Base-by-base conservation (phyloP, 352 stramenopile species). In the Phytophthora brassicae region DNA sequence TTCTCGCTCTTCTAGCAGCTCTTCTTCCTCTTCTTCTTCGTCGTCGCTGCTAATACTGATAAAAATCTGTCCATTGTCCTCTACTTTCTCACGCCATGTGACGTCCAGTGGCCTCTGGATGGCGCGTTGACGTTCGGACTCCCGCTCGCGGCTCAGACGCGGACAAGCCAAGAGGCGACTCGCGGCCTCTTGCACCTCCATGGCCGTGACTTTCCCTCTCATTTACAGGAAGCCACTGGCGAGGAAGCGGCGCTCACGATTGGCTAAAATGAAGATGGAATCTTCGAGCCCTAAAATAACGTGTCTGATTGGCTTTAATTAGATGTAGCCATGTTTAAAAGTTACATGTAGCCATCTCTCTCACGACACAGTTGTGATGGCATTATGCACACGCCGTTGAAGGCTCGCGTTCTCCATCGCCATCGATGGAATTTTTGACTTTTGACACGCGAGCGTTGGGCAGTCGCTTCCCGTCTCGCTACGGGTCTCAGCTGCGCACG, bases 61-160 rank as follows among this genome's bases (percentile, higher is more conserved):
- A 57, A 80, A 81, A 11, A 86, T 68, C 33, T 77, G 78, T 8
- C 80, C 80, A 67, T 82, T 73, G 36, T 52, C 67, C 50, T 66
- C 56, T 42, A 72, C 83, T 55, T 62, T 75, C 66, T 84, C 75
- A 68, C 71, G 70, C 88, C 89, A 91, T 54, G 50, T 87, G 53
- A 94, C 84, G 33, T 79, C 56, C 33, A 98, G 71, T 60, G 90
- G 76, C 36, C 83, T 65, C 60, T 97, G 79, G 43, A 96, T 74
- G 17, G 77, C 87, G 50, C 76, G 92, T 59, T 90, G 83, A 49
- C 90, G 85, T 69, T 96, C 86, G 63, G 63, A 55, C 31, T 79
- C 67, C 50, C 73, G 62, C 56, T 68, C 68, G 45, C 55, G 64
- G 47, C 62, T 73, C 49, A 79, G 48, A 11, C 63, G 68, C 55